Percentiles rank a stretch among this genome's conserved stretches.
phyloP scores from a whole-genome alignment of 495 filamentous ascomycete genomes.

The Annulohypoxylon moriforme region DNA sequence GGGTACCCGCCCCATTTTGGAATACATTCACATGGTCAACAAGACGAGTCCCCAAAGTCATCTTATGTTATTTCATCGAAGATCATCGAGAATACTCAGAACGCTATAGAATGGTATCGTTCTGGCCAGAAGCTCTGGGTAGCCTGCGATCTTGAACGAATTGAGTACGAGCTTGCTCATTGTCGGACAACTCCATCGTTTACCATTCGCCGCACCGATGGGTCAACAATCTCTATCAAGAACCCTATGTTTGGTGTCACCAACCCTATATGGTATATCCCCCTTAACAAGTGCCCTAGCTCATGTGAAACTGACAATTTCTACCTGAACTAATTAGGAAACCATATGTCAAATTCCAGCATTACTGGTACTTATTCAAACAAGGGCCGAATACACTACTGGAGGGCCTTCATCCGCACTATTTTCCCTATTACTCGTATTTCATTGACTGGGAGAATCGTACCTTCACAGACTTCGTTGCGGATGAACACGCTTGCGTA shows the following conservation, averaged over 20 bases:
- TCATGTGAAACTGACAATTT: not conserved
- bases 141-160: conserved; percentile 9
- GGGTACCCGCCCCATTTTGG: not conserved
- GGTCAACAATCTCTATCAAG: not conserved
- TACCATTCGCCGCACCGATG: conserved; percentile 25
- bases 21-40: no score
- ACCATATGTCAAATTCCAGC: conserved; percentile 9
- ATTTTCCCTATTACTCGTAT: conserved; percentile 18
- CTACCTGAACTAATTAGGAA: not conserved
- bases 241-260: conserved; percentile 9
- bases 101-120: conserved; percentile 13
- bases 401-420: not conserved
- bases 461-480: conserved; percentile 3
- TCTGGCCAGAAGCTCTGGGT: conserved; percentile 20
- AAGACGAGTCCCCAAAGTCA: not conserved
- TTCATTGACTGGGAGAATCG: conserved; percentile 15
- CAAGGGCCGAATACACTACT: not conserved
- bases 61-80: not conserved
- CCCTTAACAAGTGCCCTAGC: not conserved
- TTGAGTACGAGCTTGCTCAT: conserved; percentile 16
- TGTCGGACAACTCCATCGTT: conserved; percentile 1
- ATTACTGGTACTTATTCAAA: conserved; percentile 16
- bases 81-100: conserved; percentile 12
- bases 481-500: not conserved
- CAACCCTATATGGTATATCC: conserved; percentile 9